Base-by-base conservation (phyloP, 345 rosid genomes). In the Noccaea caerulescens region DNA sequence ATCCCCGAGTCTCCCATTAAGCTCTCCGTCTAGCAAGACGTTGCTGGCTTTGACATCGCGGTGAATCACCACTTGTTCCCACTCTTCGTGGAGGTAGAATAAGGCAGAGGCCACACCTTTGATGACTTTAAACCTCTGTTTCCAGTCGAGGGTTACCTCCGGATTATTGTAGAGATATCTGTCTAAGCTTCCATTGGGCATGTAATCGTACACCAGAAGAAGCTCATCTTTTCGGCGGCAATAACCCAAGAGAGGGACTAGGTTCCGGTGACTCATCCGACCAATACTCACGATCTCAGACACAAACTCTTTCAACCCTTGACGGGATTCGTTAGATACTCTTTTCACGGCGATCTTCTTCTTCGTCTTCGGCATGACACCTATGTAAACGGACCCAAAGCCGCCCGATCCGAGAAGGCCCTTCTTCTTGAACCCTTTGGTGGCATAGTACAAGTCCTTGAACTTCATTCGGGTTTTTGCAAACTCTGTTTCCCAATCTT, bases 151-250 rank as follows among this genome's bases (percentile, higher is more conserved):
- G 34, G 77, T 64, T 6, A 38, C 61, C 72, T 79, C 41, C 0
- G 88, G 83, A 45, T 72, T 69, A 16, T 85, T 86, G 57, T 83
- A 86, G n/a, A 89, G 54, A 81, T 67, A 86, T 67, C n/a, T 85
- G 76, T 89, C 98, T 56, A 92, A 76, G 85, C 98, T 89, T 23
- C 98, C 96, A 66, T 89, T 89, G 14, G 90, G 72, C 94, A 92
- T 89, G 78, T 78, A 92, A 69, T 92, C 96, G 9, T 92, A 89
- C 10, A 92, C 92, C 7, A 92, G 80, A 61, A 88, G 75, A 45
- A 92, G 79, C 72, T 92, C 90, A 12, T 82, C 69, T 59, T 54
- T 73, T 25, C 80, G 77, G 37, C 94, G 84, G 34, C 96, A 88
- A 91, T 95, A 92, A 5, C 96, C 92, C n/a, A 89, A n/a, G 44